These are phyloP conservation scores for Fusarium xyrophilum DNA, from an alignment of 2,329 filamentous ascomycete species.

Conservation along the genomic window DNA sequence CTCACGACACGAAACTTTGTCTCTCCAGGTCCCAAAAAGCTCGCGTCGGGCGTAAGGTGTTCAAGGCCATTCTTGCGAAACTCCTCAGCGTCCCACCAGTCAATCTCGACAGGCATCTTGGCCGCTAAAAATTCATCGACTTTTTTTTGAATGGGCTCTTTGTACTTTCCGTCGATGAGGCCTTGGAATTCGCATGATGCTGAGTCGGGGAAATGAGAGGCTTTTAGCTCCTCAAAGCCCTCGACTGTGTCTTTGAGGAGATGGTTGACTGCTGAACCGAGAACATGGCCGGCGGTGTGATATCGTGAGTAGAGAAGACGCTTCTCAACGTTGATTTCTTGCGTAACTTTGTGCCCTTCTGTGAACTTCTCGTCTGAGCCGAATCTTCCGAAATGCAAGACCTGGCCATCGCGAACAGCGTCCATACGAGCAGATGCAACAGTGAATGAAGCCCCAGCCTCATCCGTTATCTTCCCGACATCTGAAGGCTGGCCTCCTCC, in stretches of 20 bases:
- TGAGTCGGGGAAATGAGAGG: conserved; percentile 72
- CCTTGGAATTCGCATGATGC: conserved; percentile 74
- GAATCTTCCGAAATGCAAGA: conserved; percentile 73
- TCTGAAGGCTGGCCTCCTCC: conserved; percentile 78
- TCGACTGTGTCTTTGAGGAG: conserved; percentile 60
- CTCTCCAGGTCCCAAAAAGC: conserved; percentile 45
- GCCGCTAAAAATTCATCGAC: conserved; percentile 64
- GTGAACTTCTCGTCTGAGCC: conserved; percentile 44
- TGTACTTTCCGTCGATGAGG: conserved; percentile 68
- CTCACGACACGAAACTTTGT: conserved; percentile 69
- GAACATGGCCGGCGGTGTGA: conserved; percentile 77
- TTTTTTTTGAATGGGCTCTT: conserved; percentile 65
- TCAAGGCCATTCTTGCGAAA: conserved; percentile 62
- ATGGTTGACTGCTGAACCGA: conserved; percentile 70
- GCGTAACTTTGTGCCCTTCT: conserved; percentile 55
- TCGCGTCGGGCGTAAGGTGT: conserved; percentile 60
- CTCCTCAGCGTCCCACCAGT: conserved; percentile 72
- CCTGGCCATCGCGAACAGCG: conserved; percentile 56
- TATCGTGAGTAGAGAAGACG: conserved; percentile 70
- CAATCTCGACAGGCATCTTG: conserved; percentile 64
- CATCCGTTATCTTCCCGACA: conserved; percentile 60
- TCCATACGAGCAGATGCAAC: conserved; percentile 66
- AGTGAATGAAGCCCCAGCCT: conserved; percentile 49
- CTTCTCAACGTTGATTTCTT: conserved; percentile 66
- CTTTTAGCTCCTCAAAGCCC: conserved; percentile 71